Evolutionary conservation across 2,329 filamentous ascomycete genomes (phyloP), one percentile per base, ranked within the genome.

Genomic region (Aspergillus japonicus): DNA sequence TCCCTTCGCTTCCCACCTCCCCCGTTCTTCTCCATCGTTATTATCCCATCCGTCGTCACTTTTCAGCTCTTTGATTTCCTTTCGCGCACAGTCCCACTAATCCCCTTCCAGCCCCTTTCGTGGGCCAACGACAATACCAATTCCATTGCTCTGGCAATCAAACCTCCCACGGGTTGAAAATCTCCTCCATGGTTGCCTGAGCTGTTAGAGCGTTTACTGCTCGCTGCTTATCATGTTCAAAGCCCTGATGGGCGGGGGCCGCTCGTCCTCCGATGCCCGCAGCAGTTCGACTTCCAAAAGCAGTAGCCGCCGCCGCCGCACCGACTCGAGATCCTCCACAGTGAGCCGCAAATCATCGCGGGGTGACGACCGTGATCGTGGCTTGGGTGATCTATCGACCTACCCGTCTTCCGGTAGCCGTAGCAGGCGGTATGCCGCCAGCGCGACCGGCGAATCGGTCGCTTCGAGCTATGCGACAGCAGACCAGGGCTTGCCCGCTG

Each of bases 331-430:
- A 64, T 60, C 57, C 42, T 75, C 72, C 21, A 69, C 71, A 57
- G 69, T 71, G 50, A 73, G 71, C 62, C 74, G 71, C 65, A 78
- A 75, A 67, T 73, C 76, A 58, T 69, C 77, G 72, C 75, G 77
- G 73, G 74, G 75, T 77, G 78, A 80, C 74, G 77, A 79, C 73
- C 77, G 77, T 75, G 77, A 76, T 58, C 73, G 75, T 57, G 75
- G 72, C 58, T 66, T 76, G 64, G 73, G 70, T 56, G 73, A 76
- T 63, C 60, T 73, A 63, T 65, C 68, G 21, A 58, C 66, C 56
- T 71, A 73, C 57, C 56, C 68, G 48, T 64, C 68, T 10, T 66
- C 69, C 14, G 56, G 62, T 48, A 66, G 63, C 50, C 66, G 67
- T 51, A 70, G 63, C 62, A 67, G 56, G 63, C 70, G 70, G 49